Conservation (phyloP, 345 rosid genomes). For the Leavenworthia alabamica region DNA sequence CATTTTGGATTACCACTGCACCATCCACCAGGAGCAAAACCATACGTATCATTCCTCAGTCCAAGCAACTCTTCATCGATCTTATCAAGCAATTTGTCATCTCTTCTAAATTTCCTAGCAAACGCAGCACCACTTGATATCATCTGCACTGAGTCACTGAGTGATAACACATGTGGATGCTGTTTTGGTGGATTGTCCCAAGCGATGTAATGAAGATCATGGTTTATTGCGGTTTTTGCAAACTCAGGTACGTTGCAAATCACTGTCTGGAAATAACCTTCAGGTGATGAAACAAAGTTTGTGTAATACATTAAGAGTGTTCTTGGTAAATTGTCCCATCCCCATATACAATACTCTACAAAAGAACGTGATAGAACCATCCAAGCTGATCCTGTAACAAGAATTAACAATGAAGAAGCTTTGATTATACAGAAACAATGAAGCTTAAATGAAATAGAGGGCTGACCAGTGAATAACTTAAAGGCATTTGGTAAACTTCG, state of each 20-base stretch:
- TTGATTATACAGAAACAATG: too few species aligned
- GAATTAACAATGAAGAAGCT: too few species aligned
- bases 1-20: conserved; percentile 70
- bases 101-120: conserved; percentile 68
- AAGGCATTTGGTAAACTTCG: conserved; percentile 84
- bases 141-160: conserved; percentile 64
- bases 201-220: conserved; percentile 87
- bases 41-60: conserved; percentile 36
- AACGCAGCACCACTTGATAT: conserved; percentile 76
- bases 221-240: conserved; percentile 61
- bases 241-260: conserved; percentile 90
- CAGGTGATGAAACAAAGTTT: conserved; percentile 94
- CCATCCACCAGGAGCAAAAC: conserved; percentile 96
- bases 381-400: conserved; percentile 93
- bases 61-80: conserved; percentile 67
- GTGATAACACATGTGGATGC: conserved; percentile 75
- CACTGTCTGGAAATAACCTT: conserved; percentile 94
- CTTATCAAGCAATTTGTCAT: conserved; percentile 52
- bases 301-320: conserved; percentile 90
- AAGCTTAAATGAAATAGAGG: not conserved
- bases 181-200: conserved; percentile 95
- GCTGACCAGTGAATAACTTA: conserved; percentile 84
- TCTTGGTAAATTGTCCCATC: conserved; percentile 97
- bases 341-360: conserved; percentile 90
- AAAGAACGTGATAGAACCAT: conserved; percentile 83